phyloP scores from a whole-genome alignment of 192 early-diverging fungal genomes.

The Mortierella alpina region DNA sequence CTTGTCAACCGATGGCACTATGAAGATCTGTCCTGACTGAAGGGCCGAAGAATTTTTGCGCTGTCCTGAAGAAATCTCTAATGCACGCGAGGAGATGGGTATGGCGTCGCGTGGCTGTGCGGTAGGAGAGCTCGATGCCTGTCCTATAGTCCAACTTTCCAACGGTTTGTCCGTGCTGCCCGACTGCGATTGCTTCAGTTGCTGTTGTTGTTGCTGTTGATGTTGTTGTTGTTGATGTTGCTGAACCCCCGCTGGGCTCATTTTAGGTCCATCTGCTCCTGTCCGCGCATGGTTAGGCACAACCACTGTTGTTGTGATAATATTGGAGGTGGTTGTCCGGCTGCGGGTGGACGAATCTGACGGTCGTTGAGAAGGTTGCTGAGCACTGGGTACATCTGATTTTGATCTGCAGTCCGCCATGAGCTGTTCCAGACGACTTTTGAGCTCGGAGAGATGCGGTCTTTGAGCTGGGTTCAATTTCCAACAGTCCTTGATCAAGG shows the following conservation, averaged over 20 bases:
- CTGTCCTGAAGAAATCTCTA: conserved; percentile 14
- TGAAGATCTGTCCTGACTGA: not conserved
- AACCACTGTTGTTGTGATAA: not conserved
- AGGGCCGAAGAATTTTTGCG: conserved; percentile 3
- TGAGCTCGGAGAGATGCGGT: conserved; percentile 42
- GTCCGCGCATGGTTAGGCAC: not conserved
- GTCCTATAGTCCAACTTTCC: conserved; percentile 44
- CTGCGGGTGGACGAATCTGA: too few species aligned
- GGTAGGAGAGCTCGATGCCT: conserved; percentile 3
- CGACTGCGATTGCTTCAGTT: conserved; percentile 16
- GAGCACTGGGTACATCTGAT: conserved; percentile 10
- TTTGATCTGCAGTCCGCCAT: conserved; percentile 28
- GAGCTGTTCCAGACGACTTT: conserved; percentile 34
- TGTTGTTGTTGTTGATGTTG: conserved; percentile 33
- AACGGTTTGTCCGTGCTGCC: conserved; percentile 24
- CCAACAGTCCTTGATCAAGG: conserved; percentile 47
- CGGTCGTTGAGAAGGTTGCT: conserved; percentile 1
- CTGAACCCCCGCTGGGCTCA: not conserved
- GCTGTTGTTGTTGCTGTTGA: conserved; percentile 35
- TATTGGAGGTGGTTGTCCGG: too few species aligned
- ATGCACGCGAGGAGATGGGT: conserved; percentile 30
- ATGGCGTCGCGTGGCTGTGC: conserved; percentile 35
- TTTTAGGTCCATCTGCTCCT: not conserved
- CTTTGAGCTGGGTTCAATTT: conserved; percentile 30
- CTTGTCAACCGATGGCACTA: not conserved